Evolutionary conservation across 352 stramenopile genomes (phyloP).

Genomic region (Phytopythium boreale): DNA sequence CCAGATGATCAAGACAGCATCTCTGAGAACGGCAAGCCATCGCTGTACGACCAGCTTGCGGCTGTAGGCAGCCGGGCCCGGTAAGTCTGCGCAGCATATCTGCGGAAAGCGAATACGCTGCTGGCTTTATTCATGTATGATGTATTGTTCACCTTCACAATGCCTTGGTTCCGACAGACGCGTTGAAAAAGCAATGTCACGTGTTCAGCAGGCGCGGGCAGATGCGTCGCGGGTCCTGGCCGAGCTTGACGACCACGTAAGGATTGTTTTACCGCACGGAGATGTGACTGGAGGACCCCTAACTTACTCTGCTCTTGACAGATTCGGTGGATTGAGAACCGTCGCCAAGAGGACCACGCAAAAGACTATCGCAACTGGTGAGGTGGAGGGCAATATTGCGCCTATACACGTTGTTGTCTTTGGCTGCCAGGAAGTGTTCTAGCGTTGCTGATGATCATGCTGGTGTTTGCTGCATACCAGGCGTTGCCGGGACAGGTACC

Average conservation of each 20-base stretch:
- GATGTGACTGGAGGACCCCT: too few species aligned
- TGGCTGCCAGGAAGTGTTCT: background rate
- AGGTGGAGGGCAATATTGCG: background rate
- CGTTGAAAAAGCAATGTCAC: background rate
- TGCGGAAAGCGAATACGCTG: background rate
- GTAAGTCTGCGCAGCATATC: background rate
- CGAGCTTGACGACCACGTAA: background rate
- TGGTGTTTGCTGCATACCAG: constrained; percentile 8
- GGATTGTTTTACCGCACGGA: background rate
- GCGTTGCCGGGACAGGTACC: constrained; percentile 21
- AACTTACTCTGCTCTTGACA: background rate
- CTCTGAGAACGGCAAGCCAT: background rate
- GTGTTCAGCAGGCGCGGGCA: background rate
- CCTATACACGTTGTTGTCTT: background rate
- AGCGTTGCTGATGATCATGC: background rate
- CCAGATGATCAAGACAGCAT: background rate
- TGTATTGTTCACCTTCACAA: background rate
- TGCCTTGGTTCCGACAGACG: background rate
- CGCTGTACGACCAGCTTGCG: background rate
- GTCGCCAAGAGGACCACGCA: constrained; percentile 11
- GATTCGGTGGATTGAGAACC: constrained; percentile 23
- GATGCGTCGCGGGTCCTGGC: background rate
- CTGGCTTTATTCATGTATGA: background rate
- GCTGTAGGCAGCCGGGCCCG: background rate
- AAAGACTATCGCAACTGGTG: constrained; percentile 26